Percentiles rank a stretch among this genome's conserved stretches.
Conservation (phyloP, 1,284 basidiomycete genomes). For the Boletus mariae region DNA sequence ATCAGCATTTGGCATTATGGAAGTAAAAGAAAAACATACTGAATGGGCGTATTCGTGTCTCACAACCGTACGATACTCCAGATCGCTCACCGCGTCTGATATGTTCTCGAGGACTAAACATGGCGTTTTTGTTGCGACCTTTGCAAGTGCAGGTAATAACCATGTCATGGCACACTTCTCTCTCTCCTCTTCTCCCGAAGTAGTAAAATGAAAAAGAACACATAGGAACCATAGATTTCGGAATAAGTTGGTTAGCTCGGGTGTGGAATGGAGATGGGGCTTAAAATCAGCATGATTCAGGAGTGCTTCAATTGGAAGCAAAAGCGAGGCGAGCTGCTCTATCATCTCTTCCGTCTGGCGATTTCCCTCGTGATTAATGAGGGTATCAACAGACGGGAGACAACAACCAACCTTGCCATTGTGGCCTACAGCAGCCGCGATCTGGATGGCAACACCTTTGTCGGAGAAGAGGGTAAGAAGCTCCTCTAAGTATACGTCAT, state of each 20-base stretch:
- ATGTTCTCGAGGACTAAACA: slow-evolving; percentile 80
- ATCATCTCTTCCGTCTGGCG: slow-evolving; percentile 79
- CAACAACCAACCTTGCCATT: slow-evolving; percentile 53
- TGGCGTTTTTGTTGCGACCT: slow-evolving; percentile 88
- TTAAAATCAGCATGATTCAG: slow-evolving; percentile 75
- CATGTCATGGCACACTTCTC: slow-evolving; percentile 67
- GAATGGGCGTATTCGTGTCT: slow-evolving; percentile 83
- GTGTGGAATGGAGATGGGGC: slow-evolving; percentile 55
- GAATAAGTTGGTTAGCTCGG: slow-evolving; percentile 79
- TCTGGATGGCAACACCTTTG: slow-evolving; percentile 90
- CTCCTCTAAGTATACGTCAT: slow-evolving; percentile 80
- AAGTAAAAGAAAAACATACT: slow-evolving; percentile 37
- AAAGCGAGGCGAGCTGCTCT: slow-evolving; percentile 79
- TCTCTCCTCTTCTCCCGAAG: slow-evolving; percentile 40
- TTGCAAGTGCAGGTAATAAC: slow-evolving; percentile 71
- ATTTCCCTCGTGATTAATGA: slow-evolving; percentile 10
- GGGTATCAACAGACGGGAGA: slow-evolving; percentile 1
- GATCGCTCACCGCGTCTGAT: slow-evolving; percentile 83
- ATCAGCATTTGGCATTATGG: slow-evolving; percentile 1
- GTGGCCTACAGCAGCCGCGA: slow-evolving; percentile 61
- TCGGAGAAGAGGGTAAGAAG: slow-evolving; percentile 85
- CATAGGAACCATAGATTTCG: slow-evolving; percentile 95
- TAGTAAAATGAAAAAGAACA: slow-evolving; percentile 74
- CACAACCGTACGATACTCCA: slow-evolving; percentile 93
- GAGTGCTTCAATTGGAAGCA: slow-evolving; percentile 88